Evolutionary conservation across 352 stramenopile genomes (phyloP).

Genomic region (Globisporangium spiculum): DNA sequence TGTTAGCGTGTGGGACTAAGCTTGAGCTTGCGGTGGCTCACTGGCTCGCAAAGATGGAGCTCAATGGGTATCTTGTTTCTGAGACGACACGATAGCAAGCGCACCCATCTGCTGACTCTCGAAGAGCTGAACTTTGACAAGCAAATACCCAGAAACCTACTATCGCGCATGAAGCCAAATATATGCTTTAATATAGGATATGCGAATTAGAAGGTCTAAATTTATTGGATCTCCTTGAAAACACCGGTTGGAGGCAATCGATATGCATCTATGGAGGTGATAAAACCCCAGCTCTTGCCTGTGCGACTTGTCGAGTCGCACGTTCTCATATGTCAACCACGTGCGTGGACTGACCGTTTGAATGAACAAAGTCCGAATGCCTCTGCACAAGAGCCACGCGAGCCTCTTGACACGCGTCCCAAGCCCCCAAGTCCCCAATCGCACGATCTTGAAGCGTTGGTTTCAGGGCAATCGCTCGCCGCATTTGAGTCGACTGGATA

Average conservation of each 20-base stretch:
- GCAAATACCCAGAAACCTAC: not conserved
- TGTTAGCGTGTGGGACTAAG: not conserved
- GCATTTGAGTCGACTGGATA: not conserved
- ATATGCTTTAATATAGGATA: not conserved
- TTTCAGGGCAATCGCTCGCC: not conserved
- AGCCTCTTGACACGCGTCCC: not conserved
- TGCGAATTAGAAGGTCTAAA: not conserved
- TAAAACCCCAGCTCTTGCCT: not conserved
- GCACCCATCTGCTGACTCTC: constrained; percentile 13
- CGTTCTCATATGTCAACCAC: not conserved
- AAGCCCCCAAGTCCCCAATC: not conserved
- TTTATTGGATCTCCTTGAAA: not conserved
- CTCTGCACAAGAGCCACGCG: not conserved
- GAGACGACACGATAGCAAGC: constrained; percentile 7
- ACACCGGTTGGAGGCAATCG: not conserved
- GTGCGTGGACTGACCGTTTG: not conserved
- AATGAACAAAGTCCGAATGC: not conserved
- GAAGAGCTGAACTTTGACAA: not conserved
- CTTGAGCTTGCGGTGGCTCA: not conserved
- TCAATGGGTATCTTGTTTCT: constrained; percentile 8
- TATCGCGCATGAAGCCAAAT: not conserved
- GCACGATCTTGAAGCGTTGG: not conserved
- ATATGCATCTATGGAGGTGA: not conserved
- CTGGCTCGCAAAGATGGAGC: not conserved
- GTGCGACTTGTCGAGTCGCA: not conserved